Evolutionary conservation across 139 green algal species (phyloP).

Genomic region (Coccomyxa sp.): DNA sequence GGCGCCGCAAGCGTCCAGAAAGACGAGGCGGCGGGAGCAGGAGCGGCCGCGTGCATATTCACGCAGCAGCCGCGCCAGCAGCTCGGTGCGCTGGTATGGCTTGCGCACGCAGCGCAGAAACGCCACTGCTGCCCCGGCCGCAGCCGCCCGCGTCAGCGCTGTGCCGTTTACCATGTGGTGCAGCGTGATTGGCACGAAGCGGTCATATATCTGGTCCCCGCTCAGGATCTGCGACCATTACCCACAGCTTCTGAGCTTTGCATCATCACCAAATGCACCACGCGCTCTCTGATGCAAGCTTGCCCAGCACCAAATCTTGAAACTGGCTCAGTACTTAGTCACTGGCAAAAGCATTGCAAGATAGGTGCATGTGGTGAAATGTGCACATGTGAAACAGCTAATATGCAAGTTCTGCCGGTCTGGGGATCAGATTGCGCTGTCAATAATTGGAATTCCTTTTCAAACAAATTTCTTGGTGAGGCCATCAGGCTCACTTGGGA

Average conservation of each 20-base stretch:
- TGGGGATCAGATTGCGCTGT: not conserved
- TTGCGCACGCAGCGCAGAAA: not conserved
- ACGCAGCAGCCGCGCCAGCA: not conserved
- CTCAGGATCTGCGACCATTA: not conserved
- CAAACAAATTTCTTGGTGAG: no score
- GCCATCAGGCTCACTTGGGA: not conserved
- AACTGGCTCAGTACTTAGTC: not conserved
- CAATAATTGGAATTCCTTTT: not conserved
- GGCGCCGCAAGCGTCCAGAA: not conserved
- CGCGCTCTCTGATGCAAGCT: not conserved
- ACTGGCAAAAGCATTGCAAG: not conserved
- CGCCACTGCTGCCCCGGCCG: not conserved
- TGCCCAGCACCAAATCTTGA: not conserved
- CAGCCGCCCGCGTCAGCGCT: not conserved
- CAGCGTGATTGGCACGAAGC: not conserved
- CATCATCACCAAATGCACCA: no score
- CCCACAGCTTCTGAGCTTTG: no score
- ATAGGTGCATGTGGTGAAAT: not conserved
- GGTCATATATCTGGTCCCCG: not conserved
- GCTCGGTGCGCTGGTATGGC: not conserved
- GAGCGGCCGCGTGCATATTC: not conserved
- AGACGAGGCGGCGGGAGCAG: not conserved
- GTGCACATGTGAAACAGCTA: not conserved
- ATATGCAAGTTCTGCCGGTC: not conserved
- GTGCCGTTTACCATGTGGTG: not conserved